Evolutionary conservation across 1,284 basidiomycete species (phyloP).

Genomic region (Pascua sp.): DNA sequence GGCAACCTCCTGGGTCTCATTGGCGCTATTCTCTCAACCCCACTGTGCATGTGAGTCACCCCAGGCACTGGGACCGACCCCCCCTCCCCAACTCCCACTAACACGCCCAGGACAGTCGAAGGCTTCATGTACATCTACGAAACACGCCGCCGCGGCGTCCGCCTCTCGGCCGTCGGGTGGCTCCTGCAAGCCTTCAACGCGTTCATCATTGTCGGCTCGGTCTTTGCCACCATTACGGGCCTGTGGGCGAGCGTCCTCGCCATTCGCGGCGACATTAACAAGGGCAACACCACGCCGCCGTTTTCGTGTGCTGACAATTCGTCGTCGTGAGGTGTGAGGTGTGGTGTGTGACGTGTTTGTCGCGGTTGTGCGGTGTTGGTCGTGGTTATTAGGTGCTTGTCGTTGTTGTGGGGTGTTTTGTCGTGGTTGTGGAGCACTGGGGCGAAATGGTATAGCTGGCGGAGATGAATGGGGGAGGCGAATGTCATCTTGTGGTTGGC

Average conservation of each 20-base stretch:
- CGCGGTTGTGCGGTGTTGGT: too few species aligned
- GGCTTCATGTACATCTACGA: constrained; percentile 35
- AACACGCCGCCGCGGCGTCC: constrained; percentile 10
- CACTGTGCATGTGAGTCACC: constrained; percentile 5
- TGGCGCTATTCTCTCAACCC: constrained; percentile 23
- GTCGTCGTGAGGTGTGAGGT: not conserved
- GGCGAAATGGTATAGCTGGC: not conserved
- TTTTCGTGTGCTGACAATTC: constrained; percentile 29
- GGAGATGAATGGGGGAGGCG: not conserved
- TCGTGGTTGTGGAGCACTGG: too few species aligned
- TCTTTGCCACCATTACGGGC: constrained; percentile 32
- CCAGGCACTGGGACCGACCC: too few species aligned
- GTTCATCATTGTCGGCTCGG: constrained; percentile 24
- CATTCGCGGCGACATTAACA: constrained; percentile 16
- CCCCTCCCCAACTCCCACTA: too few species aligned
- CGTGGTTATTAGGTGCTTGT: not conserved
- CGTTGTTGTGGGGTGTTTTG: not conserved
- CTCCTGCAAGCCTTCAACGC: constrained; percentile 23
- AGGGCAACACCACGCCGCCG: constrained; percentile 12
- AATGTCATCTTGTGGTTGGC: too few species aligned
- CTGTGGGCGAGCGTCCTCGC: constrained; percentile 25
- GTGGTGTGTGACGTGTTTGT: not conserved
- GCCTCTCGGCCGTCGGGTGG: constrained; percentile 4
- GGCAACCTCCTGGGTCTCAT: constrained; percentile 26
- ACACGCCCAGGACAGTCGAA: constrained; percentile 3